Evolutionary conservation across 129 eudicot species (phyloP).

Genomic region (Artemisia argyi): DNA sequence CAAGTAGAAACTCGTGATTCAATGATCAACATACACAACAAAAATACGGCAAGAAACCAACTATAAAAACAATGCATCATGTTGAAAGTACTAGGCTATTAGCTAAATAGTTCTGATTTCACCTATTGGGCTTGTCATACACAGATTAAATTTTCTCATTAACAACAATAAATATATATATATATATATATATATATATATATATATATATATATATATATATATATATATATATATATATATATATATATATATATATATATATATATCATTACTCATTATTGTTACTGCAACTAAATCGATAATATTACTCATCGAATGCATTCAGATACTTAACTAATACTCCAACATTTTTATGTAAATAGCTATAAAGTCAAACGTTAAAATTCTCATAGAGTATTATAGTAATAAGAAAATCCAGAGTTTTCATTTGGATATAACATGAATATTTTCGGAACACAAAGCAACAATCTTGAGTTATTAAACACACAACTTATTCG

Average conservation of each 20-base stretch:
- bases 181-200: no score
- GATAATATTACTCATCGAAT: background rate
- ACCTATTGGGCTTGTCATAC: background rate
- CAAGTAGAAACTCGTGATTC: conserved; percentile 1
- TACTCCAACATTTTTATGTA: no score
- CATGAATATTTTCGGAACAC: conserved; percentile 12
- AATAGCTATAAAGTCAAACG: no score
- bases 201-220: no score
- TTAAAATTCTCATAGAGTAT: no score
- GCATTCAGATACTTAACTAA: no score
- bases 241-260: no score
- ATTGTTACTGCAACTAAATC: background rate
- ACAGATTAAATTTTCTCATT: background rate
- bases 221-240: no score
- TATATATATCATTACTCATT: background rate
- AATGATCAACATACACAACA: conserved; percentile 5
- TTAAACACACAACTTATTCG: conserved; percentile 1
- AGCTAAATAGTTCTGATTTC: background rate
- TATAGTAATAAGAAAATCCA: no score
- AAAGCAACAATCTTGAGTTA: conserved; percentile 6
- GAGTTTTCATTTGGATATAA: no score
- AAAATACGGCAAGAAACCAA: background rate
- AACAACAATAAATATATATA: background rate
- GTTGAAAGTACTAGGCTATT: background rate
- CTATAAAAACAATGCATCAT: background rate